Percentiles rank a stretch among this genome's conserved stretches.
phyloP scores from a whole-genome alignment of 2,329 filamentous ascomycete genomes.

The Ophiosphaerella korrae region DNA sequence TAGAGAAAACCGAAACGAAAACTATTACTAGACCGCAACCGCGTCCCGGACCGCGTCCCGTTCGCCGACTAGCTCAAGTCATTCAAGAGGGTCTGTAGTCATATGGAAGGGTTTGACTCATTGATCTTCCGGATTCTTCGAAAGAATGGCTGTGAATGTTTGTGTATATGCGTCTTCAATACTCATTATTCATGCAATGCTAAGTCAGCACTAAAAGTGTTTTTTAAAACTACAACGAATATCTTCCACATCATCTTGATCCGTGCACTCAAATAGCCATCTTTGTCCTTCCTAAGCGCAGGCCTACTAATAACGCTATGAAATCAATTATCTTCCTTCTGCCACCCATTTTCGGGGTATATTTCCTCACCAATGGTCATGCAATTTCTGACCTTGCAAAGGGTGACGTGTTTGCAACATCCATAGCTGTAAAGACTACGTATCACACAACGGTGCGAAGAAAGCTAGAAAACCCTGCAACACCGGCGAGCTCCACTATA shows the following conservation, averaged over 20 bases:
- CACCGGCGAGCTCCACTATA: background rate
- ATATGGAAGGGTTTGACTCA: background rate
- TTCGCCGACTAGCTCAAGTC: background rate
- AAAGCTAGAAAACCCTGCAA: background rate
- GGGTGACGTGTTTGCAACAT: background rate
- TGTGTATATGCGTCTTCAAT: background rate
- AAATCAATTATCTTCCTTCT: background rate
- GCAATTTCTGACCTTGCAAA: background rate
- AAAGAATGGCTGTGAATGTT: background rate
- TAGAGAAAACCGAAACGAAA: slow-evolving; percentile 13
- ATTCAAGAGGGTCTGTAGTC: no score
- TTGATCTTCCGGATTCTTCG: background rate
- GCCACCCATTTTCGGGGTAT: background rate
- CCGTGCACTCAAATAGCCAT: background rate
- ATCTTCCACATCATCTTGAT: background rate
- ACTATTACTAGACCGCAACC: slow-evolving; percentile 11
- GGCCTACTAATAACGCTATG: background rate
- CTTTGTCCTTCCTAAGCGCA: background rate
- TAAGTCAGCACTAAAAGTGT: background rate
- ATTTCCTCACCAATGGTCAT: background rate
- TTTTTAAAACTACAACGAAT: background rate
- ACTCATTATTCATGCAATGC: no score
- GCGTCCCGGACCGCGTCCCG: background rate
- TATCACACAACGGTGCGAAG: background rate
- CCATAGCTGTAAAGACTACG: background rate